Evolutionary conservation across 495 filamentous ascomycete species (phyloP).

Genomic region (Trichoderma virens): DNA sequence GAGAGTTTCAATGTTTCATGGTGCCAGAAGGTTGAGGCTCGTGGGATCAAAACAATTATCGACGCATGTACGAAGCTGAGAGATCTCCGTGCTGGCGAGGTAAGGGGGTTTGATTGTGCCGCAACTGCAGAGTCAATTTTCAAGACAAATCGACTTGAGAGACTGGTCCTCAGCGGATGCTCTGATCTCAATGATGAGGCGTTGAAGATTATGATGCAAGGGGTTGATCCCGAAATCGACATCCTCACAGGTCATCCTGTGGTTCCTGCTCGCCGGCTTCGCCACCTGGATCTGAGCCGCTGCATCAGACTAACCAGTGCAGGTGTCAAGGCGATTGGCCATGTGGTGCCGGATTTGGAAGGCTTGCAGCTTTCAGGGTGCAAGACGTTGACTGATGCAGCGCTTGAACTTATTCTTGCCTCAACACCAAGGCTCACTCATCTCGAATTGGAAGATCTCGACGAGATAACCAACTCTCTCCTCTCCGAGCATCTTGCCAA

Average conservation of each 20-base stretch:
- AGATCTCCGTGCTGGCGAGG: conserved; percentile 77
- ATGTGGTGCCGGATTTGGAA: conserved; percentile 72
- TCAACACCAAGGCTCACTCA: conserved; percentile 72
- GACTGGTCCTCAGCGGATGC: conserved; percentile 70
- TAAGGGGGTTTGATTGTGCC: conserved; percentile 66
- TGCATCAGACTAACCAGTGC: conserved; percentile 65
- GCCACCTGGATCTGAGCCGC: conserved; percentile 76
- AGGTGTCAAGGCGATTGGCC: conserved; percentile 57
- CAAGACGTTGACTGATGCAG: conserved; percentile 60
- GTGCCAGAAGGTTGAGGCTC: conserved; percentile 79
- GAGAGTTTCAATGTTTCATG: conserved; percentile 83
- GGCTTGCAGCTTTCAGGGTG: conserved; percentile 75
- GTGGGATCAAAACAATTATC: conserved; percentile 67
- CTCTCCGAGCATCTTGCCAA: conserved; percentile 63
- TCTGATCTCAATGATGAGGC: conserved; percentile 65
- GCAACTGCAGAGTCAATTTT: conserved; percentile 66
- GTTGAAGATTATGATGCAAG: conserved; percentile 64
- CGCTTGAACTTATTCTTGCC: conserved; percentile 62
- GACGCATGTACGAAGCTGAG: conserved; percentile 61
- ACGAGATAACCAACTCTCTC: conserved; percentile 63
- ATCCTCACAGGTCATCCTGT: conserved; percentile 65
- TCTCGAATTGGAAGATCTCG: conserved; percentile 82
- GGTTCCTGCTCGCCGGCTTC: conserved; percentile 70
- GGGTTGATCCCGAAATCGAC: conserved; percentile 66
- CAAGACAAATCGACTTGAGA: conserved; percentile 69